Base-by-base conservation (phyloP, 805 yeast species). In the Ogataea neopini region DNA sequence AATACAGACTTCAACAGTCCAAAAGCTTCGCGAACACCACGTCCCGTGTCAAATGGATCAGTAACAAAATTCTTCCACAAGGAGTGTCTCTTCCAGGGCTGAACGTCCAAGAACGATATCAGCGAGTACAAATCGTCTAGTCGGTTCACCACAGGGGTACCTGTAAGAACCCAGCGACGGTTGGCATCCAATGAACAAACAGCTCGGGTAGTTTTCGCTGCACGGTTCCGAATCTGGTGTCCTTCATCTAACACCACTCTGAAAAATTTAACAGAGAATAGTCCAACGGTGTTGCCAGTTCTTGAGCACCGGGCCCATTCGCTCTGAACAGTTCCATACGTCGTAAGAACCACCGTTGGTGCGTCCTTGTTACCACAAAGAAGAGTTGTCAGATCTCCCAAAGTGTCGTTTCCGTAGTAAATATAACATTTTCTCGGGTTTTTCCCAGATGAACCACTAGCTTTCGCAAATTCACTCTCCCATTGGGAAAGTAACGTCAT, bases 401-500 rank as follows among this genome's bases (percentile, higher is more conserved):
- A 64, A 0, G 75, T 65, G 46, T 75, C 83, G 22, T 77, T 78
- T 0, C 96, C 97, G 62, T 92, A 91, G 59, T 91, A 91, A 0
- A 89, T 75, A 32, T 77, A 72, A 54, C 87, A 77, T 17, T 50
- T 56, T 9, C 61, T 59, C 42, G 71, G 68, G 10, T 73, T 63
- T 0, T 70, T 55, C 9, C 13, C 32, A n/a, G 32, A 4, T 4
- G 34, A 30, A 32, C 75, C 74, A 53, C 79, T 80, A 0, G 86
- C 78, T 39, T 79, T 79, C 11, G 69, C 70, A 48, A 87, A 88
- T 62, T 92, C 97, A 13, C 77, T 77, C 58, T 86, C 86, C 98
- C 98, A 91, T 63, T 92, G 98, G 1, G 88, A 72, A n/a, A 92
- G 67, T 30, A 92, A 70, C 0, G 97, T 89, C 89, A 90, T 90